Evolutionary conservation across 2,329 filamentous ascomycete species (phyloP).

Genomic region (Geoglossum cookeanum): DNA sequence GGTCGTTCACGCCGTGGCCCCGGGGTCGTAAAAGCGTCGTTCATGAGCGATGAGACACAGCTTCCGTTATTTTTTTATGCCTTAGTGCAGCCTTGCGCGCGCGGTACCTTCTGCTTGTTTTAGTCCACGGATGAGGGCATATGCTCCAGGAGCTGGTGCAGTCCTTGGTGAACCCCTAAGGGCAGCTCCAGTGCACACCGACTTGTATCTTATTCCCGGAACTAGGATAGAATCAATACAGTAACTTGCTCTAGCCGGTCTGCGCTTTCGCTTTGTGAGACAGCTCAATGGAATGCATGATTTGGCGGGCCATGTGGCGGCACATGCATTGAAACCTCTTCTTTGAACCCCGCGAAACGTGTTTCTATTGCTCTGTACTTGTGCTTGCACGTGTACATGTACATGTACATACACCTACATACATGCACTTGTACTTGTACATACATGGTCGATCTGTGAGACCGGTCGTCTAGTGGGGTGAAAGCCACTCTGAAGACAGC

Average conservation of each 20-base stretch:
- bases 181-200: too few relatives aligned
- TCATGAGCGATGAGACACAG: too few relatives aligned
- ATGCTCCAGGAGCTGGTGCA: neutral
- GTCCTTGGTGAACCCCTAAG: neutral
- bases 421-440: too few relatives aligned
- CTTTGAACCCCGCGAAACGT: too few relatives aligned
- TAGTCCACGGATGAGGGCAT: neutral
- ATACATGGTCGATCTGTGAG: neutral
- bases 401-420: too few relatives aligned
- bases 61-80: too few relatives aligned
- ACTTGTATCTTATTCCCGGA: neutral
- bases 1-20: constrained; percentile 25
- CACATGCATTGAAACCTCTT: too few relatives aligned
- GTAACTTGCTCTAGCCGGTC: neutral
- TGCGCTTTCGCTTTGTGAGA: neutral
- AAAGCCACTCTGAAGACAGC: neutral
- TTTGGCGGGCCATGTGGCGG: too few relatives aligned
- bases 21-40: too few relatives aligned
- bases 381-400: too few relatives aligned
- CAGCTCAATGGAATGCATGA: neutral
- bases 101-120: neutral
- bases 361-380: too few relatives aligned
- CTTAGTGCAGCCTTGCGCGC: neutral
- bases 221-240: neutral
- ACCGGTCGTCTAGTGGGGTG: neutral